A percentile compares a stretch with the other conserved stretches of the same genome.
These are phyloP conservation scores for Aspergillus baeticus DNA, from an alignment of 495 filamentous ascomycete genomes.

Conservation along the genomic window DNA sequence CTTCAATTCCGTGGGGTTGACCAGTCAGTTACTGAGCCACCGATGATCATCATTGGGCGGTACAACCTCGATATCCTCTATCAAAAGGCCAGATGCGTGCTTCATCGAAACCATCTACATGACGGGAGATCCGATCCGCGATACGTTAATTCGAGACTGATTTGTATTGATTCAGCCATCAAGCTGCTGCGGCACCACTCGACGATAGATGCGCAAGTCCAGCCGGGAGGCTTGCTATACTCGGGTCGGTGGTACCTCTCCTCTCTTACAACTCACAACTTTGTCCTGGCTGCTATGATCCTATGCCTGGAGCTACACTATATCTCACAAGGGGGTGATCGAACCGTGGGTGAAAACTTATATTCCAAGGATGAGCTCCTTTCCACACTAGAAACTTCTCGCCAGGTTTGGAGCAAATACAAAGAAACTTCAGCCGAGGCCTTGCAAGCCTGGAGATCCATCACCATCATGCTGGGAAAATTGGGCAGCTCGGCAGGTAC, in stretches of 20 bases:
- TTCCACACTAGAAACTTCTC: constrained; percentile 2
- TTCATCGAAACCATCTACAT: constrained; percentile 3
- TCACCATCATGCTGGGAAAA: constrained; percentile 8
- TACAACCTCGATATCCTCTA: constrained; percentile 8
- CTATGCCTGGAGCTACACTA: constrained; percentile 7
- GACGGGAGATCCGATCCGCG: background rate
- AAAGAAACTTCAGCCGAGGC: constrained; percentile 2
- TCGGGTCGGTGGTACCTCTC: constrained; percentile 1
- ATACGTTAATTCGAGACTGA: background rate
- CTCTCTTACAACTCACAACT: constrained; percentile 4
- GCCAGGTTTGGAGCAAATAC: constrained; percentile 1
- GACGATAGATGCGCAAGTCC: constrained; percentile 4
- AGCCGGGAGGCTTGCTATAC: constrained; percentile 6
- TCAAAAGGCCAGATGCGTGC: constrained; percentile 8
- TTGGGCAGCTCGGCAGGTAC: background rate
- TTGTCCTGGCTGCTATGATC: constrained; percentile 9
- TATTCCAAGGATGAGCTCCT: background rate
- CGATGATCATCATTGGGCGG: constrained; percentile 4
- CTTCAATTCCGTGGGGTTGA: constrained; percentile 1
- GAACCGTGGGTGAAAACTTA: background rate
- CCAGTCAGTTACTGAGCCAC: background rate
- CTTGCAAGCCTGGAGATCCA: constrained; percentile 6
- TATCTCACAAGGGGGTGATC: background rate
- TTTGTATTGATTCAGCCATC: constrained; percentile 11
- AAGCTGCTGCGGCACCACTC: constrained; percentile 6